Percentiles rank a stretch among this genome's conserved stretches.
Conservation (phyloP, 768 basidiomycete species). For the Calvatia gigantea region DNA sequence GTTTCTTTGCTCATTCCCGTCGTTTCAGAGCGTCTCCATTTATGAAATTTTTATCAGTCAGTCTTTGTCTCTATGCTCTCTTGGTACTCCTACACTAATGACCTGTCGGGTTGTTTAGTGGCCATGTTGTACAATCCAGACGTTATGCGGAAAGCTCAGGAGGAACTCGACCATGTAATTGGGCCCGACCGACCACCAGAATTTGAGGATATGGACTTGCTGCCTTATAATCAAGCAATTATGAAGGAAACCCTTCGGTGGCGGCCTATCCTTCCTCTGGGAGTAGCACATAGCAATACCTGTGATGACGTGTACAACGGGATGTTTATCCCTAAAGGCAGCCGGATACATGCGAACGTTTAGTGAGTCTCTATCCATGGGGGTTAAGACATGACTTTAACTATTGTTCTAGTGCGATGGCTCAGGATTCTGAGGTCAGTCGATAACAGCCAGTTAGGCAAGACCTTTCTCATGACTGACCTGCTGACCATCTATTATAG, state of each 20-base stretch:
- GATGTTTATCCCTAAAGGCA: conserved; percentile 34
- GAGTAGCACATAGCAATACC: conserved; percentile 30
- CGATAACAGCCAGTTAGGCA: neutral
- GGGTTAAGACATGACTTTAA: neutral
- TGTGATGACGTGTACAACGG: conserved; percentile 34
- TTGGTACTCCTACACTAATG: neutral
- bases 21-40: conserved; percentile 2
- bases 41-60: conserved; percentile 13
- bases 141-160: conserved; percentile 25
- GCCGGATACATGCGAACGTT: conserved; percentile 21
- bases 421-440: conserved; percentile 19
- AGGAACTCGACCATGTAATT: conserved; percentile 27
- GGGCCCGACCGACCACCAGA: conserved; percentile 24
- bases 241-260: conserved; percentile 21
- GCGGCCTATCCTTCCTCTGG: conserved; percentile 25
- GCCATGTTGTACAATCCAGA: conserved; percentile 27
- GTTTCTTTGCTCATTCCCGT: neutral
- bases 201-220: conserved; percentile 19
- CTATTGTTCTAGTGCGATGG: conserved; percentile 18
- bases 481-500: conserved; percentile 8
- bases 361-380: conserved; percentile 16
- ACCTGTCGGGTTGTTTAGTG: conserved; percentile 10
- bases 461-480: neutral
- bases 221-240: conserved; percentile 20
- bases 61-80: neutral